Percentiles rank a stretch among this genome's conserved stretches.
Evolutionary conservation across 768 basidiomycete species (phyloP).

Genomic region (Hygrocybe punicea): DNA sequence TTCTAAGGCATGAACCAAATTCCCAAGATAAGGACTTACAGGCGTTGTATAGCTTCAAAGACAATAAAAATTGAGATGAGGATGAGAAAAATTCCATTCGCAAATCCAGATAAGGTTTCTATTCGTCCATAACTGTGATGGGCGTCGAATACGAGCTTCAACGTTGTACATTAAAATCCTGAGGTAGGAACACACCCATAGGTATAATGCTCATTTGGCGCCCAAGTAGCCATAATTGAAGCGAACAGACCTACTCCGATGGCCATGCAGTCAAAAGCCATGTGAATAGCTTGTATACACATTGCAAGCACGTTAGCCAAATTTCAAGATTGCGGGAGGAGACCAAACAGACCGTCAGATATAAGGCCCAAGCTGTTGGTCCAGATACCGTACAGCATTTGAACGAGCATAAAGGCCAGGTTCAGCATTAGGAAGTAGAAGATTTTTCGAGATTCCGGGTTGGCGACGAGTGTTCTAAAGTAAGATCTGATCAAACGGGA

Average conservation of each 20-base stretch:
- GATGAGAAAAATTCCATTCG: constrained; percentile 92
- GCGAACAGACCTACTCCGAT: constrained; percentile 94
- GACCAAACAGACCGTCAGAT: constrained; percentile 69
- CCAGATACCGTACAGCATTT: constrained; percentile 96
- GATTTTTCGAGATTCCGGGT: constrained; percentile 90
- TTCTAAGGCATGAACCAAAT: not conserved
- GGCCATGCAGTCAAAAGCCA: constrained; percentile 99
- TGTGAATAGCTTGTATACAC: constrained; percentile 78
- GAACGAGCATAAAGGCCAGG: constrained; percentile 92
- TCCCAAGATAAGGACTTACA: constrained; percentile 48
- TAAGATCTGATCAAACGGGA: constrained; percentile 62
- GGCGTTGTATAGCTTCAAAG: constrained; percentile 93
- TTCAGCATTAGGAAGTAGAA: constrained; percentile 97
- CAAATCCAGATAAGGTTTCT: constrained; percentile 96
- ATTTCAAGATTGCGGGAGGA: constrained; percentile 3
- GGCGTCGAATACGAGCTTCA: constrained; percentile 1
- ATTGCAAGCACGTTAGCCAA: constrained; percentile 6
- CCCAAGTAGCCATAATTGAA: constrained; percentile 98
- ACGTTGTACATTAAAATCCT: not conserved
- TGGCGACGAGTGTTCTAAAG: constrained; percentile 85
- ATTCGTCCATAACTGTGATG: constrained; percentile 80
- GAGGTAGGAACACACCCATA: constrained; percentile 69
- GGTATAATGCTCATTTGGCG: constrained; percentile 89
- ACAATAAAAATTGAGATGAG: constrained; percentile 97
- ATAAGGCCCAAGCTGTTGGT: constrained; percentile 96